These are phyloP conservation scores for Tetrahymena thermophila DNA, from an alignment of 73 alveolate species.

Conservation along the genomic window DNA sequence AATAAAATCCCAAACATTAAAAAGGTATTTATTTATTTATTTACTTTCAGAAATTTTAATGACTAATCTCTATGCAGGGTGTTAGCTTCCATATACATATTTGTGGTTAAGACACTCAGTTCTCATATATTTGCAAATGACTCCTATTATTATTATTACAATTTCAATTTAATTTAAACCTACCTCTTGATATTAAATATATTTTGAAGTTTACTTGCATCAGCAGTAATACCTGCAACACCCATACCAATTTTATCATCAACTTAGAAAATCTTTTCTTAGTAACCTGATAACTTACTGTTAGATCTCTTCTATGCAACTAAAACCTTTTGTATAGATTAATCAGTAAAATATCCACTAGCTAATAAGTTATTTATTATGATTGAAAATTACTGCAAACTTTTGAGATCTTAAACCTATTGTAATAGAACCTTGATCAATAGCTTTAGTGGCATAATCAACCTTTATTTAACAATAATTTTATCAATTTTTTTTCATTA, in stretches of 20 bases:
- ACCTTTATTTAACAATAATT: conserved; percentile 19
- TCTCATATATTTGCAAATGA: conserved; percentile 86
- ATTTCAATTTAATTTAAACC: not conserved
- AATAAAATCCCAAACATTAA: not conserved
- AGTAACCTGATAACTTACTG: conserved; percentile 80
- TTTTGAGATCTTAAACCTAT: conserved; percentile 84
- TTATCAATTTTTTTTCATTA: no score
- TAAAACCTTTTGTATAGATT: conserved; percentile 38
- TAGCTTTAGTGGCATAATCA: conserved; percentile 99
- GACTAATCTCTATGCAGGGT: conserved; percentile 79
- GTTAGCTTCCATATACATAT: conserved; percentile 81
- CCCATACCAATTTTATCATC: conserved; percentile 97
- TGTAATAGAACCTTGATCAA: conserved; percentile 91
- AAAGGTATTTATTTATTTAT: not conserved
- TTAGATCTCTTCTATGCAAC: conserved; percentile 83
- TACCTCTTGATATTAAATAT: not conserved
- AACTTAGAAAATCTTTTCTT: conserved; percentile 83
- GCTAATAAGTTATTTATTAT: not conserved
- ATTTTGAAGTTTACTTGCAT: conserved; percentile 46
- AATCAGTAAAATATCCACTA: not conserved
- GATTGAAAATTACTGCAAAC: conserved; percentile 55
- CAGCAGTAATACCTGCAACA: conserved; percentile 97
- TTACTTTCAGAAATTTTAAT: conserved; percentile 74
- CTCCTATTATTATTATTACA: conserved; percentile 17
- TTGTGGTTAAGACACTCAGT: conserved; percentile 85